Evolutionary conservation across 2,329 filamentous ascomycete genomes (phyloP).

Genomic region (Exserohilum turcica): DNA sequence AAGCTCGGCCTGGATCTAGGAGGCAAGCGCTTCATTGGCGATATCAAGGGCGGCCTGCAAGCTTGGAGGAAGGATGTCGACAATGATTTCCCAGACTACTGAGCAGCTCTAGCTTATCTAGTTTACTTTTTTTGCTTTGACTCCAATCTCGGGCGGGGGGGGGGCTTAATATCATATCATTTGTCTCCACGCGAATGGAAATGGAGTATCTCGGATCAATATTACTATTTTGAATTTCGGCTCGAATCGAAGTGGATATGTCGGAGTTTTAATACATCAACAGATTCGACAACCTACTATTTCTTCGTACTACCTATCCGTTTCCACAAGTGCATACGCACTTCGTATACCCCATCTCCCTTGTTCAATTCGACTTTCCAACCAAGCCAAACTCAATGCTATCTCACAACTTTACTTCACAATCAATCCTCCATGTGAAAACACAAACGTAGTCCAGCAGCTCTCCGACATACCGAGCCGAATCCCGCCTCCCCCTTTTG

Average conservation of each 20-base stretch:
- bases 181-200: no score
- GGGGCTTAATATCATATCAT: no score
- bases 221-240: no score
- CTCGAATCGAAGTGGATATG: no score
- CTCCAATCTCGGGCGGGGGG: no score
- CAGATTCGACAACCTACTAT: no score
- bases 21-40: slow-evolving; percentile 66
- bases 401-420: not conserved
- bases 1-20: slow-evolving; percentile 61
- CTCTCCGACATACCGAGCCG: slow-evolving; percentile 23
- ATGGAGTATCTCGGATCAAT: no score
- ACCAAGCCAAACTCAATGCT: slow-evolving; percentile 23
- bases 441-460: slow-evolving; percentile 28
- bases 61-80: slow-evolving; percentile 77
- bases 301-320: no score
- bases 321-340: no score
- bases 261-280: no score
- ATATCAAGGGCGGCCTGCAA: slow-evolving; percentile 72
- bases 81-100: slow-evolving; percentile 62
- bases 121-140: slow-evolving; percentile 9
- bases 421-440: slow-evolving; percentile 12
- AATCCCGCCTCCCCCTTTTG: slow-evolving; percentile 24
- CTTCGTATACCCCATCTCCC: no score
- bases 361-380: slow-evolving; percentile 20
- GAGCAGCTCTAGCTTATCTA: not conserved